A percentile compares a stretch with the other conserved stretches of the same genome.
Evolutionary conservation across 306 rosid species (phyloP).

Genomic region (Vigna angularis): DNA sequence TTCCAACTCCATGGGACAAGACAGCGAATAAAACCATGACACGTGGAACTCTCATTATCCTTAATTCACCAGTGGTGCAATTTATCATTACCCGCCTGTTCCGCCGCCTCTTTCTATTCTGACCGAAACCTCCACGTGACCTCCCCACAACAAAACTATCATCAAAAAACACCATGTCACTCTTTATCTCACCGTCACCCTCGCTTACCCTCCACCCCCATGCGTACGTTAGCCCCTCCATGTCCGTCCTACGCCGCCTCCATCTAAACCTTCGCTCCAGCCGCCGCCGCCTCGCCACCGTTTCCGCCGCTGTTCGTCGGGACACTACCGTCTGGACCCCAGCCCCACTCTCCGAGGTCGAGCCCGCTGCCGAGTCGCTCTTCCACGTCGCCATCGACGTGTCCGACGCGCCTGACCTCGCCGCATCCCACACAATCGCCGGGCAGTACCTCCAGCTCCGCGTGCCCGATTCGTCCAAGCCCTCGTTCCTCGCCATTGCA

Average conservation of each 20-base stretch:
- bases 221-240: conserved; percentile 70
- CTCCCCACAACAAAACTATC: not conserved
- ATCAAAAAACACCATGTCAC: conserved; percentile 49
- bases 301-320: conserved; percentile 73
- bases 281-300: conserved; percentile 51
- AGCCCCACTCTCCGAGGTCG: conserved; percentile 71
- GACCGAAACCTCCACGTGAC: conserved; percentile 23
- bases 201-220: conserved; percentile 55
- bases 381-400: conserved; percentile 83
- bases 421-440: conserved; percentile 68
- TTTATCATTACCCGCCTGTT: conserved; percentile 38
- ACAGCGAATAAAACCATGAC: conserved; percentile 41
- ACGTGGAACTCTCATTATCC: conserved; percentile 56
- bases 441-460: conserved; percentile 95
- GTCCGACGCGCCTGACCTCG: conserved; percentile 83
- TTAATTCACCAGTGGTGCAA: conserved; percentile 36
- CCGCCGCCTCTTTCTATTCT: conserved; percentile 51
- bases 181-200: conserved; percentile 43
- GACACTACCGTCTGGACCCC: conserved; percentile 83
- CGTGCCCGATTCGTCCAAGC: conserved; percentile 61
- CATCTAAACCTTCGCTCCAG: conserved; percentile 44
- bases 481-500: conserved; percentile 89
- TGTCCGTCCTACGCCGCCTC: conserved; percentile 85
- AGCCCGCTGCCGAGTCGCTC: conserved; percentile 84
- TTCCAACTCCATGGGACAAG: conserved; percentile 42